Percentiles rank a stretch among this genome's conserved stretches.
Evolutionary conservation across 2,329 filamentous ascomycete species (phyloP).

Genomic region (Knufia petricola): DNA sequence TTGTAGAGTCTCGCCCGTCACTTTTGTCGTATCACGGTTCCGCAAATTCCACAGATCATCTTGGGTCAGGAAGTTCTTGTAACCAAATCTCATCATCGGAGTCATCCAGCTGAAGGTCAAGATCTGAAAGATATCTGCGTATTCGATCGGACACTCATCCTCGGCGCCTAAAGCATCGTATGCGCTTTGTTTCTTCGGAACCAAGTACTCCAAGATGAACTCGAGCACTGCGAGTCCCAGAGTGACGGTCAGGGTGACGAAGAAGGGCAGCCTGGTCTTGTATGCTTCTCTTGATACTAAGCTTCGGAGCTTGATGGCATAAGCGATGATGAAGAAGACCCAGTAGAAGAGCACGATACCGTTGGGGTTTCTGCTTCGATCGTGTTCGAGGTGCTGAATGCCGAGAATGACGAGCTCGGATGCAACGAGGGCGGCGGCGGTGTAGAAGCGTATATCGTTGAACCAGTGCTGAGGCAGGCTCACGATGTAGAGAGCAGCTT

Average conservation of each 20-base stretch:
- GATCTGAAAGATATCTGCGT: slow-evolving; percentile 85
- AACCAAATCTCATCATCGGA: slow-evolving; percentile 89
- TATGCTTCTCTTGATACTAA: slow-evolving; percentile 70
- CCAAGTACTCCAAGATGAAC: slow-evolving; percentile 74
- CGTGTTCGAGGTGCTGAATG: slow-evolving; percentile 80
- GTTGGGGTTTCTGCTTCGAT: slow-evolving; percentile 72
- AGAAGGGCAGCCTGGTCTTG: slow-evolving; percentile 58
- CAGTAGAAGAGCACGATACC: slow-evolving; percentile 87
- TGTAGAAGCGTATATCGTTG: slow-evolving; percentile 78
- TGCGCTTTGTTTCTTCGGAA: slow-evolving; percentile 65
- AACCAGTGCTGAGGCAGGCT: slow-evolving; percentile 61
- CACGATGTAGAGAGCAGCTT: slow-evolving; percentile 67
- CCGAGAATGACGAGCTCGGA: slow-evolving; percentile 66
- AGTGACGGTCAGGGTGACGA: slow-evolving; percentile 63
- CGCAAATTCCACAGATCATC: slow-evolving; percentile 92
- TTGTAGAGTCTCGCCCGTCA: slow-evolving; percentile 61
- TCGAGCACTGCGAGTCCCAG: slow-evolving; percentile 60
- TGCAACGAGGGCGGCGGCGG: slow-evolving; percentile 59
- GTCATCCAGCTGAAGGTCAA: slow-evolving; percentile 99
- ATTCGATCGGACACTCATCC: slow-evolving; percentile 67
- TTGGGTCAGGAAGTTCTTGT: slow-evolving; percentile 83
- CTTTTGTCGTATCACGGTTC: slow-evolving; percentile 65
- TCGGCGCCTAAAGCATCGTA: slow-evolving; percentile 60
- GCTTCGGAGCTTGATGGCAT: slow-evolving; percentile 75
- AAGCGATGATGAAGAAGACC: slow-evolving; percentile 71